A percentile compares a stretch with the other conserved stretches of the same genome.
These are phyloP conservation scores for Solanum chmielewskii DNA, from an alignment of 257 asterid genomes.

Conservation along the genomic window DNA sequence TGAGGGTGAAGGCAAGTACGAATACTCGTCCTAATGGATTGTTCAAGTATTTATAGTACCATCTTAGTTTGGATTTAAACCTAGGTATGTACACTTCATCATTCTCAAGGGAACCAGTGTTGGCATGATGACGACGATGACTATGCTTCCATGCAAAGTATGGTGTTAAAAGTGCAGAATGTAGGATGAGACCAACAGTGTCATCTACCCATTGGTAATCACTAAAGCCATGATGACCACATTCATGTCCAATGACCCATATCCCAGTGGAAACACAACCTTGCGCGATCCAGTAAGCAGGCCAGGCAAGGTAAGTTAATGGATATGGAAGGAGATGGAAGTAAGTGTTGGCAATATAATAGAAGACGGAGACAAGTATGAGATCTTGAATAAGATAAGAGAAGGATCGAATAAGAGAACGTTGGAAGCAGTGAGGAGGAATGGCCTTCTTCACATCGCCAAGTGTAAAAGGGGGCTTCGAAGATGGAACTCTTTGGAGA, in stretches of 20 bases:
- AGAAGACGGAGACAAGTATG: background rate
- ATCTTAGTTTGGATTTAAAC: background rate
- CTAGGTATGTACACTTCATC: background rate
- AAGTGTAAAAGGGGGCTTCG: conserved; percentile 5
- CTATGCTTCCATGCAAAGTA: background rate
- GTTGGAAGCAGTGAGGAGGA: conserved; percentile 1
- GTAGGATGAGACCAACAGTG: background rate
- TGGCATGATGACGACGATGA: background rate
- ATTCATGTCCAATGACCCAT: background rate
- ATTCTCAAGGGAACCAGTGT: background rate
- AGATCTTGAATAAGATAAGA: background rate
- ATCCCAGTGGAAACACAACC: background rate
- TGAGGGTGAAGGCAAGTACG: background rate
- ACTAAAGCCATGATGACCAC: background rate
- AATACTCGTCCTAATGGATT: background rate
- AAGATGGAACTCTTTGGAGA: background rate
- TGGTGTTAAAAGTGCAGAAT: background rate
- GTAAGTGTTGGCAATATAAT: background rate
- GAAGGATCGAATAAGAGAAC: background rate
- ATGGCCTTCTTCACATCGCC: conserved; percentile 1
- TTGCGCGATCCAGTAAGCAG: background rate
- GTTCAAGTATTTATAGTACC: background rate
- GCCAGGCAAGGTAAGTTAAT: background rate
- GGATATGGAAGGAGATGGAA: background rate
- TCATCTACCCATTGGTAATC: too few relatives aligned